These are phyloP conservation scores for Peniophora sp. DNA, from an alignment of 1,284 basidiomycete genomes.

Conservation along the genomic window DNA sequence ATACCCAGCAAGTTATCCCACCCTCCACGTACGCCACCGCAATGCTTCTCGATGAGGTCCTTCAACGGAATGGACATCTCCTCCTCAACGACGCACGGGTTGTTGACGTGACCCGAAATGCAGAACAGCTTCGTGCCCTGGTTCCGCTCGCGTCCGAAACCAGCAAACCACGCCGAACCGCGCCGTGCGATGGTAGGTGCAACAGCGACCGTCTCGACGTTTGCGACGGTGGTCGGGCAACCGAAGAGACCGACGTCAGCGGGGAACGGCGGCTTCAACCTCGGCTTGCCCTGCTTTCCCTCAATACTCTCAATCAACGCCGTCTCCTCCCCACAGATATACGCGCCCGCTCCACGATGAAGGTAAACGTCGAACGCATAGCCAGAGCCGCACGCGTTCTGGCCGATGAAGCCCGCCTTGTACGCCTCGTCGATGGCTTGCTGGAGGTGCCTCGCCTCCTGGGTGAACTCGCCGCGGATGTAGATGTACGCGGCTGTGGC, in stretches of 20 bases:
- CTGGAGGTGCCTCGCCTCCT: conserved; percentile 90
- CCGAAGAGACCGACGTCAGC: conserved; percentile 97
- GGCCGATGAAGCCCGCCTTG: conserved; percentile 85
- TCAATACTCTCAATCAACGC: conserved; percentile 96
- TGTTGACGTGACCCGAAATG: conserved; percentile 96
- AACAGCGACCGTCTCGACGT: conserved; percentile 97
- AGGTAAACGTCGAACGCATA: conserved; percentile 96
- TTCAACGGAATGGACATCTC: conserved; percentile 97
- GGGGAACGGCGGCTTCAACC: conserved; percentile 99
- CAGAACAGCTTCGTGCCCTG: conserved; percentile 95
- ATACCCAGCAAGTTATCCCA: conserved; percentile 97
- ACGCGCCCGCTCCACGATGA: conserved; percentile 95
- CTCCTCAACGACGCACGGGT: conserved; percentile 96
- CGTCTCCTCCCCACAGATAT: conserved; percentile 99
- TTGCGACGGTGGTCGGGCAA: conserved; percentile 95
- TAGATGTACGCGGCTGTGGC: conserved; percentile 98
- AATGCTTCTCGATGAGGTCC: conserved; percentile 95
- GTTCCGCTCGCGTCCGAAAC: conserved; percentile 90
- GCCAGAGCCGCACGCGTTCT: conserved; percentile 88
- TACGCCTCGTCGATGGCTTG: conserved; percentile 96
- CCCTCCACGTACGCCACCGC: conserved; percentile 89
- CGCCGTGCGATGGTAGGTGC: conserved; percentile 95
- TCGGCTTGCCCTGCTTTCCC: conserved; percentile 96
- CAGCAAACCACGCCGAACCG: conserved; percentile 88
- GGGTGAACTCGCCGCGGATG: conserved; percentile 96